Evolutionary conservation across 345 rosid genomes (phyloP).

Genomic region (Eucalyptus camaldulensis): DNA sequence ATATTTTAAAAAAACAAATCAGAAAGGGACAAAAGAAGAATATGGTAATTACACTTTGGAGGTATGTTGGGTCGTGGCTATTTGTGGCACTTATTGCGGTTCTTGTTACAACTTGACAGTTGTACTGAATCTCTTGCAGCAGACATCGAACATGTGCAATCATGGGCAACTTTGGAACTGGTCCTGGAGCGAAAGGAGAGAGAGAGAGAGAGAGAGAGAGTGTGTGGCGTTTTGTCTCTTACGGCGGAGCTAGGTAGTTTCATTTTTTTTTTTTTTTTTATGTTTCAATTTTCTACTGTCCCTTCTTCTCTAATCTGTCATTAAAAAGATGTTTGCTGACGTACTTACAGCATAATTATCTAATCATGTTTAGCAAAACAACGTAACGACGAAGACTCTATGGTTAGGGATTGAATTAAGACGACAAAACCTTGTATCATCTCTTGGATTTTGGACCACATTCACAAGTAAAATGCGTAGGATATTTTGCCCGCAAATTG

Average conservation of each 20-base stretch:
- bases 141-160: conserved; percentile 19
- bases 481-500: background rate
- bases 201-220: background rate
- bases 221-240: background rate
- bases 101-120: conserved; percentile 9
- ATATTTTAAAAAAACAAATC: background rate
- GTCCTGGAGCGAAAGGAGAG: background rate
- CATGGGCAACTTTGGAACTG: background rate
- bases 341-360: background rate
- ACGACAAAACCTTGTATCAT: too few species aligned
- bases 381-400: background rate
- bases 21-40: background rate
- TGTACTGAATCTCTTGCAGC: conserved; percentile 5
- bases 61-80: background rate
- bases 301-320: background rate
- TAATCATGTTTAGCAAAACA: background rate
- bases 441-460: background rate
- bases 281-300: background rate
- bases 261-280: background rate
- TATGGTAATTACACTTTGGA: background rate
- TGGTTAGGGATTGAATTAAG: too few species aligned
- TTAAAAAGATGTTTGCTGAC: background rate
- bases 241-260: background rate
- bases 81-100: background rate
- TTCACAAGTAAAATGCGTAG: too few species aligned